These are phyloP conservation scores for Ocimum tenuiflorum DNA, from an alignment of 257 asterid species.

Conservation along the genomic window DNA sequence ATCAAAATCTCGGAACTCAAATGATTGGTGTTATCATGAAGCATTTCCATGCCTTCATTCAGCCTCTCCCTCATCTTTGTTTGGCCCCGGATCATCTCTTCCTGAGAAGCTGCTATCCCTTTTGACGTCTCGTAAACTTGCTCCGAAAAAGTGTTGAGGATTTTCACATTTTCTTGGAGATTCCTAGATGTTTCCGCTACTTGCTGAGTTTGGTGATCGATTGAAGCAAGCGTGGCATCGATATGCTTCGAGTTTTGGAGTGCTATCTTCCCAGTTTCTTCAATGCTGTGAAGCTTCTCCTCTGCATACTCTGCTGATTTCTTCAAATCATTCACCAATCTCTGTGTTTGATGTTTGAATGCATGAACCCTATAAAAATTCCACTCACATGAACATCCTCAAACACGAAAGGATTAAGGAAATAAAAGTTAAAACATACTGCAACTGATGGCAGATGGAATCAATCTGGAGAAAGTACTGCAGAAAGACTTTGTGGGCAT, in stretches of 20 bases:
- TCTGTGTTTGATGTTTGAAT: slow-evolving; percentile 48
- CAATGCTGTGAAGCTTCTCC: slow-evolving; percentile 40
- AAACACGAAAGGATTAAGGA: background rate
- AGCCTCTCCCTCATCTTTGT: slow-evolving; percentile 41
- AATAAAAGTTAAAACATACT: slow-evolving; percentile 29
- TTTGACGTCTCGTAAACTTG: slow-evolving; percentile 43
- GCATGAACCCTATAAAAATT: slow-evolving; percentile 40
- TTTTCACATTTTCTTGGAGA: slow-evolving; percentile 34
- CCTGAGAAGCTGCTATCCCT: slow-evolving; percentile 46
- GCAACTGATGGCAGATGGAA: slow-evolving; percentile 59
- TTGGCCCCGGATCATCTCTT: slow-evolving; percentile 41
- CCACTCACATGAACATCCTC: no score
- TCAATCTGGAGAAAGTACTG: slow-evolving; percentile 48
- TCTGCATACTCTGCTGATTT: slow-evolving; percentile 49
- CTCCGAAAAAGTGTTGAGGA: slow-evolving; percentile 32
- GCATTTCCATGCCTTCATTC: slow-evolving; percentile 38
- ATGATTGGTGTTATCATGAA: slow-evolving; percentile 38
- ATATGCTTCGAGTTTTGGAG: slow-evolving; percentile 39
- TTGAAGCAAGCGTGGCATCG: slow-evolving; percentile 35
- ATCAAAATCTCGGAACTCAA: slow-evolving; percentile 37
- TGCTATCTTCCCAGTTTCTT: slow-evolving; percentile 33
- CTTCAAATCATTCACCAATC: slow-evolving; percentile 47
- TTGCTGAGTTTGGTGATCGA: slow-evolving; percentile 39
- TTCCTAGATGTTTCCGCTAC: slow-evolving; percentile 41
- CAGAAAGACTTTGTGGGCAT: slow-evolving; percentile 30